Conservation (phyloP, 768 basidiomycete genomes). For the Tylopilus plumbeoviolaceoides region DNA sequence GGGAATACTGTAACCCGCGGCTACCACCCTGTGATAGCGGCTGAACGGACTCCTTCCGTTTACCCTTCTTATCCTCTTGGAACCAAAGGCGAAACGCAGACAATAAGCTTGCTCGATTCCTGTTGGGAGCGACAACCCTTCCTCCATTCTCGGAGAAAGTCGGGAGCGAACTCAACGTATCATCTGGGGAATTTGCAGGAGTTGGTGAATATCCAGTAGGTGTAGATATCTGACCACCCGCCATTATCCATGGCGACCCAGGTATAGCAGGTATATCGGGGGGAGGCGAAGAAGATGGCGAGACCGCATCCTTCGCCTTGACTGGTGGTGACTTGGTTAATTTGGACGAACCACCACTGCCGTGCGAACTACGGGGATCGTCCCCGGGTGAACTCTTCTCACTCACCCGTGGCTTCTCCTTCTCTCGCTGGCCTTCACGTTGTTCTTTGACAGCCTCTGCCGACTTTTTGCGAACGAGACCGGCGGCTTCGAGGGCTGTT, state of each 20-base stretch:
- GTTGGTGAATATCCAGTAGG: conserved; percentile 37
- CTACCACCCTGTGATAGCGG: conserved; percentile 19
- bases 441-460: conserved; percentile 68
- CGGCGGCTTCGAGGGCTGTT: conserved; percentile 82
- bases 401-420: conserved; percentile 41
- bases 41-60: conserved; percentile 54
- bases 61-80: conserved; percentile 85
- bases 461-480: conserved; percentile 80
- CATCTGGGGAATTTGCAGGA: conserved; percentile 51
- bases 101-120: conserved; percentile 76
- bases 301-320: conserved; percentile 44
- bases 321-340: conserved; percentile 68
- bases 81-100: conserved; percentile 90
- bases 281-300: conserved; percentile 49
- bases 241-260: conserved; percentile 74
- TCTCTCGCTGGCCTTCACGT: conserved; percentile 41
- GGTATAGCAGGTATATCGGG: conserved; percentile 34
- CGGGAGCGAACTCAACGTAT: conserved; percentile 48
- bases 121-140: conserved; percentile 36
- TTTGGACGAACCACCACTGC: conserved; percentile 54
- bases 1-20: conserved; percentile 23
- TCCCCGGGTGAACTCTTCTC: conserved; percentile 43
- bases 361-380: conserved; percentile 64
- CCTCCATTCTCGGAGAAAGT: conserved; percentile 32
- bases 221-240: conserved; percentile 41